These are phyloP conservation scores for Turnera subulata DNA, from an alignment of 345 rosid species.

Conservation along the genomic window DNA sequence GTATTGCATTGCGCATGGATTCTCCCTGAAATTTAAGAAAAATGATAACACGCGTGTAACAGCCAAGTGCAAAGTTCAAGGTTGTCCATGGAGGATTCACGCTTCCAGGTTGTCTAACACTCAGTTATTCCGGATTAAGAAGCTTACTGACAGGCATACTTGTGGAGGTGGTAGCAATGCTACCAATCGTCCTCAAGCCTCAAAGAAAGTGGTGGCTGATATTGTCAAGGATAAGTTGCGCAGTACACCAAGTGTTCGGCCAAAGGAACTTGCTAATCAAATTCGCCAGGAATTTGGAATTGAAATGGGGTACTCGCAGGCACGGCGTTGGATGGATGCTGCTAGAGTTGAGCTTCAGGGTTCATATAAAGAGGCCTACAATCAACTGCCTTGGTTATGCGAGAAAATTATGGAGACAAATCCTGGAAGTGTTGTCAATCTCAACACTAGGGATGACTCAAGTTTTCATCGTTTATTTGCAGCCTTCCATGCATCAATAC, in stretches of 20 bases:
- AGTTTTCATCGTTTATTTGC: conserved; percentile 21
- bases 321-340: conserved; percentile 23
- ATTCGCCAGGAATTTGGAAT: conserved; percentile 27
- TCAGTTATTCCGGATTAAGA: conserved; percentile 20
- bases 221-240: conserved; percentile 25
- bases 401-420: conserved; percentile 22
- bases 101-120: conserved; percentile 25
- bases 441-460: conserved; percentile 15
- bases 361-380: conserved; percentile 25
- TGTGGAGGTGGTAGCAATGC: conserved; percentile 18
- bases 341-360: conserved; percentile 25
- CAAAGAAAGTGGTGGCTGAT: conserved; percentile 25
- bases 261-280: conserved; percentile 23
- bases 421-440: conserved; percentile 19
- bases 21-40: conserved; percentile 22
- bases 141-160: conserved; percentile 11
- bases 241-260: conserved; percentile 16
- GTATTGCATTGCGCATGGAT: conserved; percentile 26
- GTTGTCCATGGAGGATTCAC: conserved; percentile 25
- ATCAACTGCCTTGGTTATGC: conserved; percentile 25
- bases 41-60: conserved; percentile 25
- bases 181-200: conserved; percentile 17
- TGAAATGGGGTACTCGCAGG: conserved; percentile 23
- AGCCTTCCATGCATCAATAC: conserved; percentile 23
- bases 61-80: conserved; percentile 25